Base-by-base conservation (phyloP, 805 yeast species). In the Sporopachydermia quercuum region DNA sequence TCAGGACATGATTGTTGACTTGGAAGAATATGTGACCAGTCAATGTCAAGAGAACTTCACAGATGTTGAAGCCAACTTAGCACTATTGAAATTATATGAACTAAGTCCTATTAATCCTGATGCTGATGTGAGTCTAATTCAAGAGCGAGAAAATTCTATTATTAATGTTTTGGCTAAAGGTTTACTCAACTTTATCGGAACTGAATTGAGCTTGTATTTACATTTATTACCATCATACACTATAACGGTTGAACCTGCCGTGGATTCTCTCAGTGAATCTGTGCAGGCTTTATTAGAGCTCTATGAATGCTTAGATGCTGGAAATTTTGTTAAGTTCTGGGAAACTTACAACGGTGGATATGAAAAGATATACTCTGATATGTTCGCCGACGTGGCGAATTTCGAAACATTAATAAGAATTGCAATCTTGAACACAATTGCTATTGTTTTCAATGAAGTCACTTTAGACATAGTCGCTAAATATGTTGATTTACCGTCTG, bases 51-150 rank as follows among this genome's bases (percentile, higher is more conserved):
- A 52, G 15, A 55, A 54, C 18, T 66, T 53, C 47, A 53, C 54
- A 40, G 70, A 64, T 47, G 50, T 65, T 36, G 57, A 52, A 45
- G 66, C 73, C 43, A 67, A 66, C 48, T 47, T 67, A 49, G 73
- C 73, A 1, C 54, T 68, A 16, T 52, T 68, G 44, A 68, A 68
- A 42, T 55, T 68, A 38, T 67, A 59, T 39, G 62, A 57, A 42
- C 47, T 60, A 17, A 53, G 57, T 37, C 39, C 38, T 23, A 38
- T 40, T 13, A 44, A 60, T 42, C 60, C 56, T 45, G 55, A 57
- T 43, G 47, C 52, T 15, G 61, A 62, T 16, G 61, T 57, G 18
- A 47, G 55, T 17, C 42, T 45, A 19, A 49, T 58, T 8, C 46
- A 51, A 17, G 61, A 59, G 43, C 64, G 67, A 44, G 61, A 59